Percentiles rank a stretch among this genome's conserved stretches.
Evolutionary conservation across 495 filamentous ascomycete species (phyloP).

Genomic region (Amphirosellinia nigrospora): DNA sequence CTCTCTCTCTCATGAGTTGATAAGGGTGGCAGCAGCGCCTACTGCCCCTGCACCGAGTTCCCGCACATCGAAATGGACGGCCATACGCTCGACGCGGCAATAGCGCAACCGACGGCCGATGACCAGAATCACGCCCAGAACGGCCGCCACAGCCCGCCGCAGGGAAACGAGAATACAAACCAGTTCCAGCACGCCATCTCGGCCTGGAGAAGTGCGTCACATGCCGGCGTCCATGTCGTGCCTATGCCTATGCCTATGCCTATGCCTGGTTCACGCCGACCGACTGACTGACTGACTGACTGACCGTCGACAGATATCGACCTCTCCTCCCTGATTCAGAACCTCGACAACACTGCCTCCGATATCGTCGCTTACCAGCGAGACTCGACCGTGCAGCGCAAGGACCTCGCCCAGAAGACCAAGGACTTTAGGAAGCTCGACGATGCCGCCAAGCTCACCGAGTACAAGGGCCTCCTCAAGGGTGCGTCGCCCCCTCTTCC

Average conservation of each 20-base stretch:
- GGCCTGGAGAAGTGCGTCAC: conserved; percentile 85
- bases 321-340: conserved; percentile 81
- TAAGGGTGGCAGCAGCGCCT: conserved; percentile 36
- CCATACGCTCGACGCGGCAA: conserved; percentile 29
- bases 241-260: no score
- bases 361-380: conserved; percentile 92
- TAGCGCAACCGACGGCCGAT: conserved; percentile 28
- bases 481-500: conserved; percentile 54
- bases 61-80: conserved; percentile 29
- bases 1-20: conserved; percentile 38
- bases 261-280: conserved; percentile 41
- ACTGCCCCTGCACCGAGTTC: conserved; percentile 34
- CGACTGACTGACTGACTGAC: conserved; percentile 46
- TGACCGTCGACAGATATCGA: conserved; percentile 72
- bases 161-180: conserved; percentile 66
- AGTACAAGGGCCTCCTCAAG: conserved; percentile 90
- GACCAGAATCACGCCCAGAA: conserved; percentile 19
- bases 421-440: conserved; percentile 97
- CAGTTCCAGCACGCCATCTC: conserved; percentile 96
- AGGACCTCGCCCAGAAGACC: conserved; percentile 97
- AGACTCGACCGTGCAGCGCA: conserved; percentile 90
- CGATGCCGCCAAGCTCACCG: conserved; percentile 82
- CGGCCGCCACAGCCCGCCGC: conserved; percentile 7
- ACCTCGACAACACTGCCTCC: conserved; percentile 86
- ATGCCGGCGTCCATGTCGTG: no score